phyloP scores from a whole-genome alignment of 225 moss, liverwort and hornwort species.

The Physcomitrellopsis africana region DNA sequence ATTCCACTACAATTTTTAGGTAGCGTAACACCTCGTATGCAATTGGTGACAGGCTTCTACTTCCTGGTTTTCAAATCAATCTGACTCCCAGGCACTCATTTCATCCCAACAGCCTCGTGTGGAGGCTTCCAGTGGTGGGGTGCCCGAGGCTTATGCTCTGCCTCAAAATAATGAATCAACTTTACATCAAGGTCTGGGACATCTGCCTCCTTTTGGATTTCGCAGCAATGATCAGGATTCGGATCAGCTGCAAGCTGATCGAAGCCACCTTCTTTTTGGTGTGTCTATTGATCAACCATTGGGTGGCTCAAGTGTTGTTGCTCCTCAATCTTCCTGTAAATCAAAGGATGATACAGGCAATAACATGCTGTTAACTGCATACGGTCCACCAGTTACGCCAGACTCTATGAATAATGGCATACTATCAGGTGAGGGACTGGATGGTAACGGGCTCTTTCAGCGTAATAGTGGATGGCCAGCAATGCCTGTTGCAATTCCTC shows the following conservation, averaged over 20 bases:
- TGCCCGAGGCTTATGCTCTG: slow-evolving; percentile 51
- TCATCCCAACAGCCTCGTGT: slow-evolving; percentile 57
- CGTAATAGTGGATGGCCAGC: slow-evolving; percentile 60
- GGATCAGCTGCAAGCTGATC: slow-evolving; percentile 83
- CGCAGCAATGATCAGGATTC: slow-evolving; percentile 71
- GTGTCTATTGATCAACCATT: slow-evolving; percentile 87
- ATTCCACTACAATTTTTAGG: slow-evolving; percentile 11
- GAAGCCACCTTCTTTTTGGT: slow-evolving; percentile 84
- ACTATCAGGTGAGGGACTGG: slow-evolving; percentile 63
- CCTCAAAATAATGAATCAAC: slow-evolving; percentile 71
- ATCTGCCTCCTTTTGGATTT: slow-evolving; percentile 59
- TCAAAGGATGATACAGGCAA: slow-evolving; percentile 69
- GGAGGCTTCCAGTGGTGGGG: slow-evolving; percentile 56
- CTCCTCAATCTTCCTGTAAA: slow-evolving; percentile 56
- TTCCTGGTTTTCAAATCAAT: slow-evolving; percentile 72
- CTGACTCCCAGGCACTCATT: slow-evolving; percentile 58
- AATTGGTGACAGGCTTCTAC: slow-evolving; percentile 56
- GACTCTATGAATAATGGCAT: slow-evolving; percentile 77
- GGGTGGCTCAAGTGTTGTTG: slow-evolving; percentile 55
- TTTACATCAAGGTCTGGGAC: slow-evolving; percentile 68
- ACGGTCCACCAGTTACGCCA: slow-evolving; percentile 67
- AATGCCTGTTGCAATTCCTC: slow-evolving; percentile 49
- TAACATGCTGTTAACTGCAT: slow-evolving; percentile 60
- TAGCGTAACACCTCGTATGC: neutral
- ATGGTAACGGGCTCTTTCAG: slow-evolving; percentile 72